Evolutionary conservation across 1,284 basidiomycete genomes (phyloP), one percentile per base, ranked within the genome.

Genomic region (Athelia sp.): DNA sequence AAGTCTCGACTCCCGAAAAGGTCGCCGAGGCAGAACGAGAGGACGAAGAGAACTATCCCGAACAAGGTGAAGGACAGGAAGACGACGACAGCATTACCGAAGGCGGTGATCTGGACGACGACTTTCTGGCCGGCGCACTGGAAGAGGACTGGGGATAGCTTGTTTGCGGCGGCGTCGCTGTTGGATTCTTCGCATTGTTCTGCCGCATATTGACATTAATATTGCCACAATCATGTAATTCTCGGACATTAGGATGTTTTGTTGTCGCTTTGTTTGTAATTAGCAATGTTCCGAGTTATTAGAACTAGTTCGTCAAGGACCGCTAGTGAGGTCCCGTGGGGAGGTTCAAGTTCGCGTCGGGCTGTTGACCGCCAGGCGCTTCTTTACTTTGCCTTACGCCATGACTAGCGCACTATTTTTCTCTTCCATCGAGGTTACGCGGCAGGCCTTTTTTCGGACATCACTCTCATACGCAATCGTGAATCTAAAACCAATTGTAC

Each of bases 401-500:
- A 40, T 40, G 36, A 40, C n/a, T n/a, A 40, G 36, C 15, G 36
- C 67, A 26, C 62, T 88, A 24, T 64, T 91, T 32, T 94, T 94
- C 68, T 89, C 90, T 10, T 82, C 84, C 0, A 87, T 93, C 50
- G 90, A 93, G 57, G 90, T 94, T 11, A 84, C 88, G 4, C 75
- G 79, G 26, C 91, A 94, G 66, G 84, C 79, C 0, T 96, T 97
- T 69, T 88, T 87, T 62, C 77, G 81, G 36, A 79, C 82, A 1
- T 58, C 80, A 0, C 71, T 87, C 13, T 82, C 87, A 0, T 87
- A 82, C 62, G 93, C 89, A 3, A 87, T 96, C 56, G 93, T 96
- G 43, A 97, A 97, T 64, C 79, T 96, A 54, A 96, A 93, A 61
- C 93, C 94, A 1, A 83, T 97, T 54, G 83, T 96, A 10, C 92